Conservation (phyloP, 164 flowering plant genomes). For the Kalanchoe fedtschenkoi region DNA sequence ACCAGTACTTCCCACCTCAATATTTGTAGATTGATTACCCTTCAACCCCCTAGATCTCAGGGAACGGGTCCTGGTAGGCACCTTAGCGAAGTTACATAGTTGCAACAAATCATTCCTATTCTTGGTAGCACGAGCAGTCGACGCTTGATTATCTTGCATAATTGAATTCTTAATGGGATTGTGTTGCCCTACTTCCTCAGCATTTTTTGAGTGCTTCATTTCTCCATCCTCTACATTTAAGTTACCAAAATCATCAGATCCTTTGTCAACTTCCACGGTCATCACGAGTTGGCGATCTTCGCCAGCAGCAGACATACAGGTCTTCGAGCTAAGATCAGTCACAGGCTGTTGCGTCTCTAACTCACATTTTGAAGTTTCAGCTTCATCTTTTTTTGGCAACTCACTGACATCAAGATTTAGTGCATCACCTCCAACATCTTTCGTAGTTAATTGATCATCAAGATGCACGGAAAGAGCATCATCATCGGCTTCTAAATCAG, state of each 20-base stretch:
- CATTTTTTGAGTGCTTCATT: slow-evolving; percentile 15
- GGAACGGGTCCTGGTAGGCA: slow-evolving; percentile 61
- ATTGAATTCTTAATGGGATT: slow-evolving; percentile 12
- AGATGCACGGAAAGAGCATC: slow-evolving; percentile 20
- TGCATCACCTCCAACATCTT: slow-evolving; percentile 19
- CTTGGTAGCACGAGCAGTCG: slow-evolving; percentile 17
- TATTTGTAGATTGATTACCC: slow-evolving; percentile 17
- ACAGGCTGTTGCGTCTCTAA: slow-evolving; percentile 18
- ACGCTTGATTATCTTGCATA: slow-evolving; percentile 13
- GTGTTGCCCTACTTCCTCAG: slow-evolving; percentile 25
- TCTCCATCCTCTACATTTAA: slow-evolving; percentile 18
- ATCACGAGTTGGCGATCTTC: slow-evolving; percentile 18
- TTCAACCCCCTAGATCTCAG: slow-evolving; percentile 23
- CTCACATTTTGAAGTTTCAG: slow-evolving; percentile 22
- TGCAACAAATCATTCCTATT: slow-evolving; percentile 29
- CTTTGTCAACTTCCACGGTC: slow-evolving; percentile 22
- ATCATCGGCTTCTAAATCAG: slow-evolving; percentile 33
- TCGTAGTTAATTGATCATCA: slow-evolving; percentile 21
- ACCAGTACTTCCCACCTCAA: slow-evolving; percentile 18
- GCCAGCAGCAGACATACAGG: slow-evolving; percentile 20
- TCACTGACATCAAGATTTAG: slow-evolving; percentile 20
- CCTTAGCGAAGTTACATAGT: slow-evolving; percentile 39
- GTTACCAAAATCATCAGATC: slow-evolving; percentile 20
- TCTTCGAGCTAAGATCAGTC: slow-evolving; percentile 19
- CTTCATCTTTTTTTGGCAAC: slow-evolving; percentile 18